Evolutionary conservation across 139 green algal genomes (phyloP).

Genomic region (Pedinophyceae sp.): DNA sequence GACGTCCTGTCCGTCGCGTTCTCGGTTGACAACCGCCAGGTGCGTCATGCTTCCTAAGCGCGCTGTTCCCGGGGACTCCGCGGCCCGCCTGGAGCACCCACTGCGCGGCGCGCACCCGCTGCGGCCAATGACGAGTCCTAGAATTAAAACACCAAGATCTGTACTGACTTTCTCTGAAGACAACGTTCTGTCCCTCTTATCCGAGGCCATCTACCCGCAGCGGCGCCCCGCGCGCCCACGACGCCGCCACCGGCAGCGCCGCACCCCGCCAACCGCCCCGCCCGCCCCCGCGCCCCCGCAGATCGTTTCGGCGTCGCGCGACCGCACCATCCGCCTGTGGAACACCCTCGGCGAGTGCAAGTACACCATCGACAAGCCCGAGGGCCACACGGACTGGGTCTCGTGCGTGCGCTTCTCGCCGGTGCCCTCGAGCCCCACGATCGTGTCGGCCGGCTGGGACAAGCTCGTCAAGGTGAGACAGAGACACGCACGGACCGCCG

Average conservation of each 20-base stretch:
- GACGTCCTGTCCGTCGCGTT: conserved; percentile 97
- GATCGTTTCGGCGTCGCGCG: conserved; percentile 93
- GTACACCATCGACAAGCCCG: conserved; percentile 88
- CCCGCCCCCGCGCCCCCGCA: conserved; percentile 20
- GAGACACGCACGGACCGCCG: neutral
- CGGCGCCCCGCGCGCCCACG: too few relatives aligned
- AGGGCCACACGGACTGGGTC: conserved; percentile 95
- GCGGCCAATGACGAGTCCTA: too few relatives aligned
- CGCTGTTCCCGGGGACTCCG: too few relatives aligned
- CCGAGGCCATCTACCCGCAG: too few relatives aligned
- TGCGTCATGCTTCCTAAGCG: too few relatives aligned
- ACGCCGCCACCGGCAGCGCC: too few relatives aligned
- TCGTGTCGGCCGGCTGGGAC: conserved; percentile 97
- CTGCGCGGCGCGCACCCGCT: too few relatives aligned
- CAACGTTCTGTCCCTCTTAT: too few relatives aligned
- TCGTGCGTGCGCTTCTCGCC: conserved; percentile 97
- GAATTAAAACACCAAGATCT: too few relatives aligned
- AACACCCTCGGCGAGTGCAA: conserved; percentile 99
- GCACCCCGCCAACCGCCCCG: neutral
- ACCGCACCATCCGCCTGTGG: conserved; percentile 97
- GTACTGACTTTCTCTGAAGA: too few relatives aligned
- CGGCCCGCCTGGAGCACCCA: too few relatives aligned
- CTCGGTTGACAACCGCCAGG: conserved; percentile 97
- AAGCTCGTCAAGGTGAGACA: conserved; percentile 86
- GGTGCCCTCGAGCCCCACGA: conserved; percentile 85